A percentile compares a stretch with the other conserved stretches of the same genome.
phyloP scores from a whole-genome alignment of 1,284 basidiomycete species.

The Xerocomus nothofagi region DNA sequence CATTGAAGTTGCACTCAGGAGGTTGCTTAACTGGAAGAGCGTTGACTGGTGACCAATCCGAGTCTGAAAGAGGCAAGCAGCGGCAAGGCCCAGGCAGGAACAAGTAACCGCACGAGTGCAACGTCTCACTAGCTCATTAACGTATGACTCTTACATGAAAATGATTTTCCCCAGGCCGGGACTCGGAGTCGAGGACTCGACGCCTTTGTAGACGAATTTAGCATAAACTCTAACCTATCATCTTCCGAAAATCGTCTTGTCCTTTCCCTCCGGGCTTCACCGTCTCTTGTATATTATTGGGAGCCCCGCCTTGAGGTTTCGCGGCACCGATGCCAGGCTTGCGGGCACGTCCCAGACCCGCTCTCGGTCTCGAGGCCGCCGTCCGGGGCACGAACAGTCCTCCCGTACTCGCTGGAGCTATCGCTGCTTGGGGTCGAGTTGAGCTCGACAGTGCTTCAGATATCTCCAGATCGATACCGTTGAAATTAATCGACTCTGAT shows the following conservation, averaged over 20 bases:
- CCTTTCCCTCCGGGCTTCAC: constrained; percentile 32
- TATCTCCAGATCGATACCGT: constrained; percentile 56
- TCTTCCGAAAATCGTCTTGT: constrained; percentile 81
- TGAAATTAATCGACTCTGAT: constrained; percentile 67
- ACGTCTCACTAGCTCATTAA: too few species aligned
- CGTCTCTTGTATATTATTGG: constrained; percentile 15
- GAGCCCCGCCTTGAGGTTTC: constrained; percentile 18
- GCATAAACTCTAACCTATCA: too few species aligned
- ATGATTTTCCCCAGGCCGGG: too few species aligned
- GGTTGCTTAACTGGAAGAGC: too few species aligned
- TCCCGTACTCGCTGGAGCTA: constrained; percentile 41
- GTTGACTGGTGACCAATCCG: too few species aligned
- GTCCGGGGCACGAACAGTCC: constrained; percentile 65
- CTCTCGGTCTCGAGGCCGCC: constrained; percentile 63
- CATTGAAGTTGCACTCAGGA: too few species aligned
- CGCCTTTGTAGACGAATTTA: too few species aligned
- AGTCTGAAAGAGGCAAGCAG: too few species aligned
- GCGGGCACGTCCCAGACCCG: constrained; percentile 61
- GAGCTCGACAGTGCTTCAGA: constrained; percentile 43
- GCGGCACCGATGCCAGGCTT: constrained; percentile 30
- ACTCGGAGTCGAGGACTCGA: too few species aligned
- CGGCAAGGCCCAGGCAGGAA: too few species aligned
- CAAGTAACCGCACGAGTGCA: too few species aligned
- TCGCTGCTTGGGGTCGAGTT: constrained; percentile 35
- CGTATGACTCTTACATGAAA: too few species aligned